Conservation (phyloP, 2,329 filamentous ascomycete genomes). For the Exophiala calicioides region DNA sequence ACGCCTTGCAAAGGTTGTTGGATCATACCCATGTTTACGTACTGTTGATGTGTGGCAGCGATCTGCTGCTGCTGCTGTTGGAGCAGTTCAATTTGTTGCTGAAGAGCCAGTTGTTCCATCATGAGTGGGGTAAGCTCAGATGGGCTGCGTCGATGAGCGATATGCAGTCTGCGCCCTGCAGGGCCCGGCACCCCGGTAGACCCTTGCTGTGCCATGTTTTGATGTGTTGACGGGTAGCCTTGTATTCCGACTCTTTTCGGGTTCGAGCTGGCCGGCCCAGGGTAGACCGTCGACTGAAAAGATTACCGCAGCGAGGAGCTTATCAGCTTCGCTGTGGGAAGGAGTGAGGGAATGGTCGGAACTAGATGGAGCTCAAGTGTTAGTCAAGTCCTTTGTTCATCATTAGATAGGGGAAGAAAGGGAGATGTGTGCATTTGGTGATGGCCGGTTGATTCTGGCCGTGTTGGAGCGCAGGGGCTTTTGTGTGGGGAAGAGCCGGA, state of each 20-base stretch:
- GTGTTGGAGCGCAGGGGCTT: no score
- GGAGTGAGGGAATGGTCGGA: constrained; percentile 44
- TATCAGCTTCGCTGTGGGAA: constrained; percentile 7
- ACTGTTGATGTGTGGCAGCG: constrained; percentile 93
- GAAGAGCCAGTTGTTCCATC: constrained; percentile 98
- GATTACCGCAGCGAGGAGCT: background rate
- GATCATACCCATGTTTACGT: constrained; percentile 96
- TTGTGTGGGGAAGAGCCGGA: no score
- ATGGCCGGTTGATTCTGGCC: no score
- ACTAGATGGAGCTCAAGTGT: background rate
- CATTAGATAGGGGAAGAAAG: background rate
- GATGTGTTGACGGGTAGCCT: constrained; percentile 6
- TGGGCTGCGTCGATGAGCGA: constrained; percentile 93
- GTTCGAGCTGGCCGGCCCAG: constrained; percentile 1
- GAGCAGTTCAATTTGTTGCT: constrained; percentile 95
- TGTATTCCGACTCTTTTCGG: constrained; percentile 14
- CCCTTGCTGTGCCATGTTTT: constrained; percentile 66
- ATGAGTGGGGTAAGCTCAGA: constrained; percentile 96
- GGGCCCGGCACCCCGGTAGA: constrained; percentile 63
- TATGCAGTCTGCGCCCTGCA: constrained; percentile 86
- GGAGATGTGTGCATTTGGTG: no score
- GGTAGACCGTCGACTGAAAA: background rate
- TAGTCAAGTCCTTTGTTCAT: background rate
- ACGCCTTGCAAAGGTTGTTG: constrained; percentile 76
- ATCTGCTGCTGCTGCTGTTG: constrained; percentile 99